These are phyloP conservation scores for Monilinia aucupariae DNA, from an alignment of 2,329 filamentous ascomycete genomes.

Conservation along the genomic window DNA sequence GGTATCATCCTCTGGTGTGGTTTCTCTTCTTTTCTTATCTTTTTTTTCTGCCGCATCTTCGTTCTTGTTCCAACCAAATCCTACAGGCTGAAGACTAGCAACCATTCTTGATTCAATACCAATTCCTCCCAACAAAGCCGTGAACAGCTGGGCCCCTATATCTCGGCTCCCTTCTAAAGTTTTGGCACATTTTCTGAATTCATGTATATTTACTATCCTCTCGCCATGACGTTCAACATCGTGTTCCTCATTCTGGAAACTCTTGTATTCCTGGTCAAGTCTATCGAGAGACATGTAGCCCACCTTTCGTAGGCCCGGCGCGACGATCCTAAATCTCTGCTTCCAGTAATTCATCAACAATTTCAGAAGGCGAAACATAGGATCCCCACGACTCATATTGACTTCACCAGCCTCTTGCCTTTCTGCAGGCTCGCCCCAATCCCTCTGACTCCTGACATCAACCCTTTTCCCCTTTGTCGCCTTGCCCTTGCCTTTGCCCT, in stretches of 20 bases:
- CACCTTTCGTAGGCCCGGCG: conserved; percentile 77
- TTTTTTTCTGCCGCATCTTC: conserved; percentile 62
- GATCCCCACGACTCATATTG: conserved; percentile 79
- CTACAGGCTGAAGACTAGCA: conserved; percentile 75
- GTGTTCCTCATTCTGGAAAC: conserved; percentile 57
- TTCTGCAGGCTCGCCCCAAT: conserved; percentile 69
- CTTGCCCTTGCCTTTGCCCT: conserved; percentile 37
- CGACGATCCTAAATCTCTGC: conserved; percentile 69
- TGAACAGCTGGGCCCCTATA: conserved; percentile 83
- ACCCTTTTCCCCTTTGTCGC: conserved; percentile 38
- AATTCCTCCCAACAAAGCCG: conserved; percentile 72
- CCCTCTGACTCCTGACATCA: conserved; percentile 44
- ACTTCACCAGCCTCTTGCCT: conserved; percentile 63
- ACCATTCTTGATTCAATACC: conserved; percentile 80
- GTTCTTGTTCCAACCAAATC: conserved; percentile 83
- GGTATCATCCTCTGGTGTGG: conserved; percentile 40
- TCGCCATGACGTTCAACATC: conserved; percentile 70
- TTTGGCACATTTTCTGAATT: conserved; percentile 64
- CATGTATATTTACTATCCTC: conserved; percentile 57
- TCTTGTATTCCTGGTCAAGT: conserved; percentile 67
- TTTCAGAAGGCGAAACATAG: conserved; percentile 69
- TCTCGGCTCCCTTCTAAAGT: conserved; percentile 77
- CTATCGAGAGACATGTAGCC: conserved; percentile 79
- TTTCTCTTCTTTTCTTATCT: conserved; percentile 27
- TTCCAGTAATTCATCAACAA: conserved; percentile 82